Evolutionary conservation across 257 asterid genomes (phyloP).

Genomic region (Salvia hispanica): DNA sequence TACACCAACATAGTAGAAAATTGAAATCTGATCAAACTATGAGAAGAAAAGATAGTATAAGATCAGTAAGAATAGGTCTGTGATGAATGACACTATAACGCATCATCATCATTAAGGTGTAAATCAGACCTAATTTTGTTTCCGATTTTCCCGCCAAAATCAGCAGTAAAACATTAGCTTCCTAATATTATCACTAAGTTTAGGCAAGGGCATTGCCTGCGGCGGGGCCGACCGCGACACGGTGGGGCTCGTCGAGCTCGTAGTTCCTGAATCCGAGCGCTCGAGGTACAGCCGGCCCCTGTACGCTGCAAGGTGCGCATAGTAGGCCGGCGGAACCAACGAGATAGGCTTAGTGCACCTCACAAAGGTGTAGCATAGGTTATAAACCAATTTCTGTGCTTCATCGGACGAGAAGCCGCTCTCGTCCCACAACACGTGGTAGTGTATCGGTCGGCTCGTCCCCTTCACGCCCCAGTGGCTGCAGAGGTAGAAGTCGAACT

Average conservation of each 20-base stretch:
- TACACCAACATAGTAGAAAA: constrained; percentile 1
- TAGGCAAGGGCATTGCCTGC: constrained; percentile 70
- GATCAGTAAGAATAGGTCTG: neutral
- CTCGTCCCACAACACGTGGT: constrained; percentile 90
- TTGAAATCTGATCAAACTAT: constrained; percentile 1
- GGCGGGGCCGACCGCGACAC: constrained; percentile 65
- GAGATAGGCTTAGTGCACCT: constrained; percentile 97
- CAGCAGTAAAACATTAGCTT: constrained; percentile 94
- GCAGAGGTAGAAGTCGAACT: constrained; percentile 89
- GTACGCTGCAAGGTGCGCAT: constrained; percentile 94
- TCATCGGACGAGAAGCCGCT: constrained; percentile 86
- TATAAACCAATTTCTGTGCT: constrained; percentile 78
- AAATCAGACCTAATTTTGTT: neutral
- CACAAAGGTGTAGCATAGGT: constrained; percentile 89
- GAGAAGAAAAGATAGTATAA: too few species aligned
- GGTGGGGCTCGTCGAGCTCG: constrained; percentile 14
- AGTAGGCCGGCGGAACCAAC: constrained; percentile 90
- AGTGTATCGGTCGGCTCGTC: constrained; percentile 87
- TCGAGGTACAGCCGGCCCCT: constrained; percentile 87
- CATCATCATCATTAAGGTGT: constrained; percentile 1
- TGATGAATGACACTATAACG: too few species aligned
- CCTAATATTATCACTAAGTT: constrained; percentile 75
- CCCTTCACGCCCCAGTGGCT: constrained; percentile 98
- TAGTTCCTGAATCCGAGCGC: constrained; percentile 45
- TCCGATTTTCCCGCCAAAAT: neutral